Base-by-base conservation (phyloP, 2,329 filamentous ascomycete genomes). In the Dactylellina sp. region DNA sequence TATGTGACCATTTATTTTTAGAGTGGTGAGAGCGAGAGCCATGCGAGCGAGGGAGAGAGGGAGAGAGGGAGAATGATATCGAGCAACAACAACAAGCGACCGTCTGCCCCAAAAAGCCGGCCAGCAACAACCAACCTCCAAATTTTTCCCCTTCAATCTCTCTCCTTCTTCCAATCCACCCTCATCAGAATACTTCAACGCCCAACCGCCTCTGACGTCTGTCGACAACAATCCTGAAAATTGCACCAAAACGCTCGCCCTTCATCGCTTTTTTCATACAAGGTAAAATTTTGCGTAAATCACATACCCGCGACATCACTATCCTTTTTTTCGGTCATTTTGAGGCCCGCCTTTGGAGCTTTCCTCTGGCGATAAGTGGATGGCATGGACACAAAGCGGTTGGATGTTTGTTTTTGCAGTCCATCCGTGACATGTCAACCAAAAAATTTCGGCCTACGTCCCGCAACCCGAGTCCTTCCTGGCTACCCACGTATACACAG, bases 41-140 rank as follows among this genome's bases (percentile, higher is more conserved):
- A 47, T 47, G 35, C 7, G 12, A 39, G 39, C 16, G 49, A 37
- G 24, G 12, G 47, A 32, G 24, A 22, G 35, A 42, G 32, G 22
- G 39, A 20, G 40, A 22, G 28, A 40, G 35, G 22, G 53, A 25
- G 53, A 35, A 47, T 47, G 35, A 40, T 40, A 25, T 50, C 16
- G 24, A 53, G 16, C 64, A 71, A 57, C 66, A 71, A 63, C 57
- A 63, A 46, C 57, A 56, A 57, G 49, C 50, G 49, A 50, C 39
- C 47, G 57, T 11, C 50, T 12, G 49, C 39, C 22, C 20, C 24
- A 46, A 62, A 63, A 62, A 52, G 40, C 42, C 49, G 32, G 68
- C 60, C 53, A 64, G 59, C 49, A 50, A 28, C 44, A 64, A 72
- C 65, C 68, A 72, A 61, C 68, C 68, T 72, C 68, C 68, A 72